Base-by-base conservation (phyloP, 2,329 filamentous ascomycete species). In the Botrytis porri region DNA sequence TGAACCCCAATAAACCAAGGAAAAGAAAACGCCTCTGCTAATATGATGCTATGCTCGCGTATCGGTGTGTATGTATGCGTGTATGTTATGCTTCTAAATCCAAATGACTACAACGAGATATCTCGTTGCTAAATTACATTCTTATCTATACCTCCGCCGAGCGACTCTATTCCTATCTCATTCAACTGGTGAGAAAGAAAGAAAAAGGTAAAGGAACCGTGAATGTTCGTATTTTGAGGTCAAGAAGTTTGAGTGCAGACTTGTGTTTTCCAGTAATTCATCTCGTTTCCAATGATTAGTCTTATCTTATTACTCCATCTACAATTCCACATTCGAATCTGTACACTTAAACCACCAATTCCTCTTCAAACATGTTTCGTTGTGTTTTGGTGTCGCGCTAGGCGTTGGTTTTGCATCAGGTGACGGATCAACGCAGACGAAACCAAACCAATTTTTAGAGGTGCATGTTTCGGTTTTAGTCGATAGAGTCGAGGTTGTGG, bases 341-440 rank as follows among this genome's bases (percentile, higher is more conserved):
- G 75, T 78, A 67, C 80, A 81, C 37, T 69, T 76, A 12, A 79
- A 78, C 63, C 79, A 73, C 75, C 75, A 80, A 63, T 73, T 78
- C 65, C 79, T 70, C 65, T 71, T 62, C 12, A 78, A 51, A 69
- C 79, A 80, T 45, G 76, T 74, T n/a, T 74, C 64, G 43, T 75
- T 73, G 3, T 71, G 57, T 37, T 70, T 59, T 10, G 76, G 72
- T 18, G 70, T 39, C 1, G 70, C 51, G 22, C 69, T 54, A 32
- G 75, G 63, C 29, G 75, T 76, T 39, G 77, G 75, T 37, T 72
- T 74, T 22, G 32, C 39, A 35, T 73, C 73, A 3, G 79, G 76
- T 14, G 75, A 77, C 29, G 79, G 77, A 75, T 80, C 79, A 37
- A 76, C 74, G 61, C 79, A 80, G 18, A 80, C 74, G 18, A 80